phyloP scores from a whole-genome alignment of 2,329 filamentous ascomycete genomes.

The Hypoxylon sp. region DNA sequence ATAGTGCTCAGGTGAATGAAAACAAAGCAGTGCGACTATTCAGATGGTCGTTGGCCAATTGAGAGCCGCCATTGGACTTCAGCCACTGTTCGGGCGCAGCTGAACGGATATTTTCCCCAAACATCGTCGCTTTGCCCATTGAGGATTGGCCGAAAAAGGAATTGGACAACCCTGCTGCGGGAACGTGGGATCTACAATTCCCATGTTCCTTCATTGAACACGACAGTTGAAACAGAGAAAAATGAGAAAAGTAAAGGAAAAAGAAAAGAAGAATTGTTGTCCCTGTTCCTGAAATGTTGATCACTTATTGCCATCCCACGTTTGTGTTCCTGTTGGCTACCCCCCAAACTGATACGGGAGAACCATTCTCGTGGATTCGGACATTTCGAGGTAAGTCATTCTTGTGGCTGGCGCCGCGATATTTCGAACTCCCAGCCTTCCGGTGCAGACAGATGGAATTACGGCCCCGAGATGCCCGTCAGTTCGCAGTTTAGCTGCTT shows the following conservation, averaged over 20 bases:
- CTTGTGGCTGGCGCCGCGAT: constrained; percentile 27
- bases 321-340: constrained; percentile 18
- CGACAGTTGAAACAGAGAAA: constrained; percentile 20
- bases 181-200: constrained; percentile 32
- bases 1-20: constrained; percentile 46
- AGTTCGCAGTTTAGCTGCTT: constrained; percentile 24
- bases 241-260: constrained; percentile 15
- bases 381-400: constrained; percentile 26
- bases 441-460: constrained; percentile 30
- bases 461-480: constrained; percentile 27
- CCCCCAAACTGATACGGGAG: constrained; percentile 26
- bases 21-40: constrained; percentile 35
- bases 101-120: constrained; percentile 44
- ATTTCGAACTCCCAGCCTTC: constrained; percentile 18
- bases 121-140: constrained; percentile 16
- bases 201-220: constrained; percentile 24
- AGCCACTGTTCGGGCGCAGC: constrained; percentile 42
- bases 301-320: constrained; percentile 28
- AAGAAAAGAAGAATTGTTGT: constrained; percentile 13
- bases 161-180: constrained; percentile 22
- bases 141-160: constrained; percentile 30
- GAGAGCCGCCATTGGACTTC: constrained; percentile 11
- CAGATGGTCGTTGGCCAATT: constrained; percentile 38
- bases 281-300: neutral
- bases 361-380: constrained; percentile 31